A percentile compares a stretch with the other conserved stretches of the same genome.
Evolutionary conservation across 1,284 basidiomycete genomes (phyloP).

Genomic region (Ustilago curta): DNA sequence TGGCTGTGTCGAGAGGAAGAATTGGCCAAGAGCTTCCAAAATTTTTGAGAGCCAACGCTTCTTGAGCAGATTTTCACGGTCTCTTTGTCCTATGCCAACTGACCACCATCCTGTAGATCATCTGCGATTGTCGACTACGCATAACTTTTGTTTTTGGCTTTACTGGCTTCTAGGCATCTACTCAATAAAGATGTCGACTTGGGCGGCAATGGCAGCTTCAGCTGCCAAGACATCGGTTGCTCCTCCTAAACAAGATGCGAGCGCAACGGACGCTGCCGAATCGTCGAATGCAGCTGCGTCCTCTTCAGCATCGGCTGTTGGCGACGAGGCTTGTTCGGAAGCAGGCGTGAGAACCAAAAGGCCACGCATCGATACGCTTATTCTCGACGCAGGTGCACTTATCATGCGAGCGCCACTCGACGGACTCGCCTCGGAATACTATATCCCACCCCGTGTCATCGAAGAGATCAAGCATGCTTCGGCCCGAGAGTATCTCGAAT

Average conservation of each 20-base stretch:
- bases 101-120: not conserved
- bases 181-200: constrained; percentile 28
- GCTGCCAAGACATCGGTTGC: constrained; percentile 28
- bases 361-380: constrained; percentile 60
- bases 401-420: constrained; percentile 61
- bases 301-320: constrained; percentile 9
- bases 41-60: not conserved
- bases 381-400: constrained; percentile 67
- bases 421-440: constrained; percentile 63
- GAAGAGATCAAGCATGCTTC: constrained; percentile 66
- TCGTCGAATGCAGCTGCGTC: constrained; percentile 21
- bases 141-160: not conserved
- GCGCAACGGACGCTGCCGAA: constrained; percentile 5
- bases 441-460: constrained; percentile 62
- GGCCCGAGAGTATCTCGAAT: constrained; percentile 63
- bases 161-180: not conserved
- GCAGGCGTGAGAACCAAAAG: constrained; percentile 32
- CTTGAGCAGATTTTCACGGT: not conserved
- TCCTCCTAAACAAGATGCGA: constrained; percentile 16
- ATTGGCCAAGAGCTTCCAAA: constrained; percentile 3
- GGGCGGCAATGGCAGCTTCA: constrained; percentile 46
- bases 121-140: not conserved
- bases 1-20: too few relatives aligned
- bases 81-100: not conserved
- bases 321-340: constrained; percentile 9